Evolutionary conservation across 148 eudicot species (phyloP), one percentile per base, ranked within the genome.

Genomic region (Chenopodium formosanum): DNA sequence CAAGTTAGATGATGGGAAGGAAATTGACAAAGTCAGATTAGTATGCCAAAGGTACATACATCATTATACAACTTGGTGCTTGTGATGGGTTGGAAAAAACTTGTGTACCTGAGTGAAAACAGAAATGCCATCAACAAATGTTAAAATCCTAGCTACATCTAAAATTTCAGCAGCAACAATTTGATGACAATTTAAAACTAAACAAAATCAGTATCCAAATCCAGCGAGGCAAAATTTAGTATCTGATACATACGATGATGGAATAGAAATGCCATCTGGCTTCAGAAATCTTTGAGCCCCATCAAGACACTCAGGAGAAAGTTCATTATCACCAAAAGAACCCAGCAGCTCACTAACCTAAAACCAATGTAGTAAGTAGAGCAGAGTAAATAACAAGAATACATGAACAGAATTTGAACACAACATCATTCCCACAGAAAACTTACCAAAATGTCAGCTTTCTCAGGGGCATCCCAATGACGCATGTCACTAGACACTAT

Each of bases 301-400:
- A 90, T 96, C 99, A 74, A 96, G 93, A 82, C 99, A 96, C 84
- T 96, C 99, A 20, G 99, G 99, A 83, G 99, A 96, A 78, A 96
- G 92, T 83, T 96, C 99, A 85, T 96, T 96, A 92, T 96, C 99
- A 75, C 98, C 99, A 80, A 96, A 96, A 73, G 99, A 96, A 31
- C 99, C 99, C 81, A 96, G 81, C 88, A 96, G 84, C 79, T 96
- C 99, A 86, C 99, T 96, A 70, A 96, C 99, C 99, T 95, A 68
- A 66, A 85, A 75, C 64, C 29, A 85, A 50, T 66, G 25, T 17
- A 7, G 32, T 14, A 64, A 7, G 32, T 14, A 64, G 65, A 76
- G 46, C 58, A 58, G 74, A 25, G 70, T 71, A 74, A 78, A 69
- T 83, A 70, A 80, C 79, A 37, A 56, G 22, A 56, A 12, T 12